A percentile compares a stretch with the other conserved stretches of the same genome.
Conservation (phyloP, 1,139 yeast species). For the Waltiozyma solani region DNA sequence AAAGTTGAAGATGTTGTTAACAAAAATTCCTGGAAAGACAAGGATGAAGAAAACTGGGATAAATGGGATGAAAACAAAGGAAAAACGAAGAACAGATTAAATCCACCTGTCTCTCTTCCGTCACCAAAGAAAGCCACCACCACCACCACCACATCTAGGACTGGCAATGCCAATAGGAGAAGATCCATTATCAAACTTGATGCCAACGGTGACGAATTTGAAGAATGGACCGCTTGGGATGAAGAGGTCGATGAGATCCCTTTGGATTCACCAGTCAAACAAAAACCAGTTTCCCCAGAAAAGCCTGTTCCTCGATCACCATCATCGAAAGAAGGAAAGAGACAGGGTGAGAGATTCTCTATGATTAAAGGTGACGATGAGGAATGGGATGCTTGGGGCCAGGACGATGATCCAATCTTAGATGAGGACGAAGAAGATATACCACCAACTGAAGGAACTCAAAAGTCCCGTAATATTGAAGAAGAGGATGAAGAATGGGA, state of each 20-base stretch:
- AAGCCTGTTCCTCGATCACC: not conserved
- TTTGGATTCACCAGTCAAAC: not conserved
- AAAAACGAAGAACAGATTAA: no score
- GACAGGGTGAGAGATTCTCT: not conserved
- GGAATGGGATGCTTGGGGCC: constrained; percentile 13
- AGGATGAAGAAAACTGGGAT: not conserved
- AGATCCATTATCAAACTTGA: not conserved
- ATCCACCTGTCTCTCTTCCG: not conserved
- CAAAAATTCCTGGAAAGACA: no score
- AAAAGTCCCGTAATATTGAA: constrained; percentile 9
- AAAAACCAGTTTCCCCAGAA: not conserved
- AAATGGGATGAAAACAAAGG: not conserved
- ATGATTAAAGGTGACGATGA: constrained; percentile 2
- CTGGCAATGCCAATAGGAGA: not conserved
- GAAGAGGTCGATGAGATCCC: not conserved
- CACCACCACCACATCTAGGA: no score
- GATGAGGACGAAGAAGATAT: constrained; percentile 2
- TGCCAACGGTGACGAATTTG: not conserved
- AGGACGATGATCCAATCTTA: constrained; percentile 5
- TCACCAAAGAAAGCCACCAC: not conserved
- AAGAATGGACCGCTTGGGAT: not conserved
- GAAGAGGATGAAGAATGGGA: constrained; percentile 14
- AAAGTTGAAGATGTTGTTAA: no score
- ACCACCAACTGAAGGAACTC: constrained; percentile 5
- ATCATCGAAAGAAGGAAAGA: not conserved